phyloP scores from a whole-genome alignment of 352 stramenopile species.

The Globisporangium irregulare region DNA sequence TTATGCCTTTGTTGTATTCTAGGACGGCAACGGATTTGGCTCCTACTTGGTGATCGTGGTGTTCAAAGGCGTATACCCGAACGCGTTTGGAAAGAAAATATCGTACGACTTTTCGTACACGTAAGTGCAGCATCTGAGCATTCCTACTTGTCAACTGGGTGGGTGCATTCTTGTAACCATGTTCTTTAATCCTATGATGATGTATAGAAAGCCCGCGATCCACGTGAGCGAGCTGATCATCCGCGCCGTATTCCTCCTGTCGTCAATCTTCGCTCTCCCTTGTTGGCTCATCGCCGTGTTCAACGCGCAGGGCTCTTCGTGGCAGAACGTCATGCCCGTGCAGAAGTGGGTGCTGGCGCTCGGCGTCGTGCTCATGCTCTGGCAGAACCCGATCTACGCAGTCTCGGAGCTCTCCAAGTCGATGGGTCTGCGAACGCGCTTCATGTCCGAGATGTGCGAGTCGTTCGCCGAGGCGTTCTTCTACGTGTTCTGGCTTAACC shows the following conservation, averaged over 20 bases:
- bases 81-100: constrained; percentile 61
- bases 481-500: constrained; percentile 78
- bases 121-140: constrained; percentile 33
- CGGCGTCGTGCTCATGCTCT: constrained; percentile 70
- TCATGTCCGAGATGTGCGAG: constrained; percentile 63
- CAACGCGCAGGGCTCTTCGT: constrained; percentile 51
- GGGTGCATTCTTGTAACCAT: background rate
- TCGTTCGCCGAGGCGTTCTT: constrained; percentile 74
- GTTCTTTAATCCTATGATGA: background rate
- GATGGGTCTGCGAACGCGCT: constrained; percentile 57
- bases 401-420: constrained; percentile 53
- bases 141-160: background rate
- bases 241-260: constrained; percentile 51
- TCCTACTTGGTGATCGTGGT: constrained; percentile 59
- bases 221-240: constrained; percentile 70
- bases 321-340: constrained; percentile 50
- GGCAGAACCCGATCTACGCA: constrained; percentile 80
- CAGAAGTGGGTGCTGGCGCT: constrained; percentile 74
- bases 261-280: constrained; percentile 58
- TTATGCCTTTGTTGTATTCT: background rate
- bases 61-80: constrained; percentile 74
- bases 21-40: constrained; percentile 64
- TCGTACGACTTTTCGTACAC: constrained; percentile 80
- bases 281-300: constrained; percentile 69
- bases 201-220: constrained; percentile 56